Percentiles rank a stretch among this genome's conserved stretches.
phyloP scores from a whole-genome alignment of 208 protist species.

The Tritrichomonas musculus region DNA sequence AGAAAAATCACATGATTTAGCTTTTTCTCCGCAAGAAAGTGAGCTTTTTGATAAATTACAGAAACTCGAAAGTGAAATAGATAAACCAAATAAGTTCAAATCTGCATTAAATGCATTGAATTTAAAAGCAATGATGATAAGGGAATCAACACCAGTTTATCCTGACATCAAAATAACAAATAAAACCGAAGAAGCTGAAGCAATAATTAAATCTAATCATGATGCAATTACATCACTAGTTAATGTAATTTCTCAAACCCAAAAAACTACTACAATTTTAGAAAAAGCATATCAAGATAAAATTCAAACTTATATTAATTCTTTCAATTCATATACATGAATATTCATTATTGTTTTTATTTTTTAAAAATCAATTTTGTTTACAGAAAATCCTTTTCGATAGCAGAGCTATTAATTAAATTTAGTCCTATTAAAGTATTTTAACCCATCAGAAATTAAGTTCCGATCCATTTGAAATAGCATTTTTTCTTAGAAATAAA shows the following conservation, averaged over 20 bases:
- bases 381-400: too few relatives aligned
- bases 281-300: background rate
- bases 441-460: too few relatives aligned
- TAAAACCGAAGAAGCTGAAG: background rate
- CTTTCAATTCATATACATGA: too few relatives aligned
- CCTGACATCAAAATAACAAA: background rate
- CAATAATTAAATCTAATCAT: too few relatives aligned
- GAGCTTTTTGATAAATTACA: background rate
- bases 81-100: slow-evolving; percentile 1
- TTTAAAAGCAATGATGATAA: background rate
- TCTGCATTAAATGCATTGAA: background rate
- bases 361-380: too few relatives aligned
- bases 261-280: background rate
- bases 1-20: background rate
- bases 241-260: background rate
- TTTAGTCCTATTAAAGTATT: too few relatives aligned
- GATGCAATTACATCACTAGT: background rate
- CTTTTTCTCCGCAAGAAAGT: background rate
- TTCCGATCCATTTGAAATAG: too few relatives aligned
- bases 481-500: too few relatives aligned
- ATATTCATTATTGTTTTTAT: too few relatives aligned
- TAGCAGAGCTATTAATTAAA: too few relatives aligned
- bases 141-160: background rate
- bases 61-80: background rate
- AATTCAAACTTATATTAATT: too few relatives aligned